These are phyloP conservation scores for Coemansia biformis DNA, from an alignment of 192 early-diverging fungal species.

Conservation along the genomic window DNA sequence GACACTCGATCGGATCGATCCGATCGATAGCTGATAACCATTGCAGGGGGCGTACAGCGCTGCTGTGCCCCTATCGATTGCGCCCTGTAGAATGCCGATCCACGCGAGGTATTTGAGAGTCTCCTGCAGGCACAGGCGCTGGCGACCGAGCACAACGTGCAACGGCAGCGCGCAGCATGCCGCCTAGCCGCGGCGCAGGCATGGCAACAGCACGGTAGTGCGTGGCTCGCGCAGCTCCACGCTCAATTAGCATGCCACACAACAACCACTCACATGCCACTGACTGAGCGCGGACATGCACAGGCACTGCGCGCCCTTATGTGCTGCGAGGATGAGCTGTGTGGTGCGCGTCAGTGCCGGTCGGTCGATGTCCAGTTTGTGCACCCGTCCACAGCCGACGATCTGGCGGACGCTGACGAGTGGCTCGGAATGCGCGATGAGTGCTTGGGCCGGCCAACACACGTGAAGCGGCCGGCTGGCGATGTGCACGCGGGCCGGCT, in stretches of 20 bases:
- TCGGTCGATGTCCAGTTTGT: neutral
- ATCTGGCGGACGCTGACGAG: conserved; percentile 1
- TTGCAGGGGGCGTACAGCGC: too few species aligned
- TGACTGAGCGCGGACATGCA: conserved; percentile 14
- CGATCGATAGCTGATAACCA: too few species aligned
- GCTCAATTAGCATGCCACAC: conserved; percentile 2
- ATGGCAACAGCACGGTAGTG: conserved; percentile 15
- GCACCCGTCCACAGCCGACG: conserved; percentile 4
- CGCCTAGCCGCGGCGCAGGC: conserved; percentile 16
- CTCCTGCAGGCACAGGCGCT: conserved; percentile 17
- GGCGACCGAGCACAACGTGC: conserved; percentile 16
- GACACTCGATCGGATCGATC: too few species aligned
- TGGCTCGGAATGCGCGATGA: conserved; percentile 6
- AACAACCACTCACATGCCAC: too few species aligned
- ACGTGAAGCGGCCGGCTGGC: neutral
- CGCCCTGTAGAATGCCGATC: neutral
- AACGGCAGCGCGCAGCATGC: conserved; percentile 8
- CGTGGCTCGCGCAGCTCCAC: conserved; percentile 12
- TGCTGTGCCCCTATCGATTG: too few species aligned
- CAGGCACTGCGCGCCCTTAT: conserved; percentile 5
- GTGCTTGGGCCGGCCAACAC: neutral
- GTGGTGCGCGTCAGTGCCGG: neutral
- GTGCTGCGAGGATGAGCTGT: conserved; percentile 5
- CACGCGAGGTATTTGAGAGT: conserved; percentile 10
- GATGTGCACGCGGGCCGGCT: neutral